phyloP scores from a whole-genome alignment of 768 basidiomycete species.

The Gelatoporia subvermispora region DNA sequence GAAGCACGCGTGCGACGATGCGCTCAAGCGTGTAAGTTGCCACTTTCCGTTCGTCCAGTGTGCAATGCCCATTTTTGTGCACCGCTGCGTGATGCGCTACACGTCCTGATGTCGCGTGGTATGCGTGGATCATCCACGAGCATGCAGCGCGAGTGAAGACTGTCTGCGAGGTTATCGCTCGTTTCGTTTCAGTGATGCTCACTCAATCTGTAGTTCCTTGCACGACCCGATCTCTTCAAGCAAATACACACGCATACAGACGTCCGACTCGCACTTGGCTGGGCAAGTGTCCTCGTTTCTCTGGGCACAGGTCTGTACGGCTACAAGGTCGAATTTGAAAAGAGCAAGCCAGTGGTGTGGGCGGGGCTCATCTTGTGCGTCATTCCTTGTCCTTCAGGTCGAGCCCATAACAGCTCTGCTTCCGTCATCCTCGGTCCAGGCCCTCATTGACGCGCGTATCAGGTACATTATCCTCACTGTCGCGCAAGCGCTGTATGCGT shows the following conservation, averaged over 20 bases:
- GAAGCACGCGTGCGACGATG: constrained; percentile 71
- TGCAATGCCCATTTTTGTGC: background rate
- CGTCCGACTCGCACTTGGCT: constrained; percentile 81
- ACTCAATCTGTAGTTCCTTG: constrained; percentile 55
- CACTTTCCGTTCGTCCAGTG: constrained; percentile 19
- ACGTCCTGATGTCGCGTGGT: background rate
- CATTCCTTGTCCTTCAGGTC: constrained; percentile 1
- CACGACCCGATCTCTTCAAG: constrained; percentile 77
- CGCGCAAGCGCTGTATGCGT: constrained; percentile 76
- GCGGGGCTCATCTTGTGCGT: constrained; percentile 75
- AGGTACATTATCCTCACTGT: constrained; percentile 76
- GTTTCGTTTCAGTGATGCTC: too few relatives aligned
- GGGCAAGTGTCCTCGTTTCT: constrained; percentile 80
- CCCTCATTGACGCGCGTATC: constrained; percentile 7
- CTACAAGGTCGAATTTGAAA: constrained; percentile 84
- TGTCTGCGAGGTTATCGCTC: too few relatives aligned
- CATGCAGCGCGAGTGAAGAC: too few relatives aligned
- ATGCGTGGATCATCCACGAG: background rate
- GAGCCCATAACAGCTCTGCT: background rate
- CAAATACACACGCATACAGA: constrained; percentile 87
- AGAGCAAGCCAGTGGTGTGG: constrained; percentile 77
- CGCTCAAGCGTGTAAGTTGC: constrained; percentile 72
- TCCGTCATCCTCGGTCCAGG: background rate
- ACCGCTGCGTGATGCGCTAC: background rate
- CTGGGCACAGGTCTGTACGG: constrained; percentile 80